These are phyloP conservation scores for Salix arbutifolia DNA, from an alignment of 345 rosid genomes.

Conservation along the genomic window DNA sequence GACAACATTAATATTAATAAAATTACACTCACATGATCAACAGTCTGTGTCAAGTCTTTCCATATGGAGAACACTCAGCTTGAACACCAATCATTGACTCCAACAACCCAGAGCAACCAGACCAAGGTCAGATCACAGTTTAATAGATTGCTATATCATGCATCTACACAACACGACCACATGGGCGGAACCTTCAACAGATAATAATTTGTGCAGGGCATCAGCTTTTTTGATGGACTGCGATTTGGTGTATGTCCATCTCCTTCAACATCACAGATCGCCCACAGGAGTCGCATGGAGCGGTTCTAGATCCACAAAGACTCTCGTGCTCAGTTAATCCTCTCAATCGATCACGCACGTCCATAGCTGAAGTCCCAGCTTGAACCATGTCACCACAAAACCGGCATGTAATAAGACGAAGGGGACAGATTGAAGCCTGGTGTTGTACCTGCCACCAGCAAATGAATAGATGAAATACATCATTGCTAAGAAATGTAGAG, in stretches of 20 bases:
- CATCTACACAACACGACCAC: background rate
- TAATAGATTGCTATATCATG: background rate
- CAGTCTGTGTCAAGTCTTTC: background rate
- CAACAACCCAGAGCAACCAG: background rate
- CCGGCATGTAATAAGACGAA: conserved; percentile 67
- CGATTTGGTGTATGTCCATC: conserved; percentile 91
- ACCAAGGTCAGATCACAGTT: background rate
- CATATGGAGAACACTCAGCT: background rate
- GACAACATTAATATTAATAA: background rate
- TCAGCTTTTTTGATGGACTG: conserved; percentile 61
- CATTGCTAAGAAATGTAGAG: background rate
- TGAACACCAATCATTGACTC: background rate
- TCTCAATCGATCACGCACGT: conserved; percentile 65
- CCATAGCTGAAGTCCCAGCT: conserved; percentile 71
- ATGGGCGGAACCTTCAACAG: background rate
- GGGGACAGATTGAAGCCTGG: conserved; percentile 65
- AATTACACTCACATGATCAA: background rate
- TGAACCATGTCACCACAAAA: conserved; percentile 95
- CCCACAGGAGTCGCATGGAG: conserved; percentile 90
- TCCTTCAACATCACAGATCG: conserved; percentile 95
- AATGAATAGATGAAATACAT: background rate
- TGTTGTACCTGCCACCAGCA: conserved; percentile 62
- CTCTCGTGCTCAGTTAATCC: conserved; percentile 97
- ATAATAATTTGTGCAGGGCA: background rate
- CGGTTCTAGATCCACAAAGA: conserved; percentile 85